phyloP scores from a whole-genome alignment of 345 rosid species.

The Salix brachista region DNA sequence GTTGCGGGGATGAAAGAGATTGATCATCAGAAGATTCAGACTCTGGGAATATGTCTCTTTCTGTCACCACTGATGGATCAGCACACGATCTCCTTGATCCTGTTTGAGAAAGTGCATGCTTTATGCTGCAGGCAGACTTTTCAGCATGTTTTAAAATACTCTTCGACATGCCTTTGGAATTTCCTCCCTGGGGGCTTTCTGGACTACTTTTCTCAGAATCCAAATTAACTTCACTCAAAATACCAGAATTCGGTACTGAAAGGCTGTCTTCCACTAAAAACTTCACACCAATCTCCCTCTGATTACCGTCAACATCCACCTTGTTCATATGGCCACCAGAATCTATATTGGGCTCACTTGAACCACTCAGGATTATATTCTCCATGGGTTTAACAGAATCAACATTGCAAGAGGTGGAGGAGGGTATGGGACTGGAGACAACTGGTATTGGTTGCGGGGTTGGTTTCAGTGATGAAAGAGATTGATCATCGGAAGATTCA shows the following conservation, averaged over 20 bases:
- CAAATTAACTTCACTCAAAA: constrained; percentile 25
- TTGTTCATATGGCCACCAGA: constrained; percentile 17
- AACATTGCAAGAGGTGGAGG: neutral
- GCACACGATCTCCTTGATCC: constrained; percentile 44
- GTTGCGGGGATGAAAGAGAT: constrained; percentile 13
- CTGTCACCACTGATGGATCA: constrained; percentile 21
- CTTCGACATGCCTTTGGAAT: constrained; percentile 58
- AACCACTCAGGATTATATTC: constrained; percentile 12
- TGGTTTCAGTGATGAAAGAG: constrained; percentile 22
- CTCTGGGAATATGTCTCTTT: constrained; percentile 28
- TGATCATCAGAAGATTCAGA: constrained; percentile 55
- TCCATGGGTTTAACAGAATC: constrained; percentile 21
- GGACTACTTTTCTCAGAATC: constrained; percentile 37
- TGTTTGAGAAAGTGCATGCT: constrained; percentile 60
- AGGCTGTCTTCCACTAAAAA: constrained; percentile 45
- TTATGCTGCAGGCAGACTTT: constrained; percentile 50
- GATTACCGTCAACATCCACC: constrained; percentile 21
- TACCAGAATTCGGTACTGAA: constrained; percentile 28
- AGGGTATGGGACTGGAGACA: constrained; percentile 18
- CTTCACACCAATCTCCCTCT: constrained; percentile 43
- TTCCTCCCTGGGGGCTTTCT: constrained; percentile 48
- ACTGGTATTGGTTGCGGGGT: constrained; percentile 25
- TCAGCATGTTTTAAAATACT: constrained; percentile 58
- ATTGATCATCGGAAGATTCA: constrained; percentile 54
- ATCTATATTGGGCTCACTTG: constrained; percentile 17